Percentiles rank a stretch among this genome's conserved stretches.
These are phyloP conservation scores for Mycena leptocephala DNA, from an alignment of 768 basidiomycete species.

Conservation along the genomic window DNA sequence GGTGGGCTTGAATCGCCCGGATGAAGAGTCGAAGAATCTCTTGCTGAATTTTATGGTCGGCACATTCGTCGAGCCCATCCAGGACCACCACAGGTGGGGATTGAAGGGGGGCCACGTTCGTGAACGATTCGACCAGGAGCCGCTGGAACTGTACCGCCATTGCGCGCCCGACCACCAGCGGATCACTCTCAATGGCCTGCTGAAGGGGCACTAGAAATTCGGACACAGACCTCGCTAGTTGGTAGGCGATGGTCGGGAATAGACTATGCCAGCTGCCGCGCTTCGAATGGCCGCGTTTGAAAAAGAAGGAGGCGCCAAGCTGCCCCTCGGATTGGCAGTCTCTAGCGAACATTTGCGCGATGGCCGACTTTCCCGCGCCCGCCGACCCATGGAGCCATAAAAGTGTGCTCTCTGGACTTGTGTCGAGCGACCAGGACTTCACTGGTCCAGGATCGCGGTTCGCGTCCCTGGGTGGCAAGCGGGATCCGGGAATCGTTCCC, in stretches of 20 bases:
- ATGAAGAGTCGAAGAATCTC: neutral
- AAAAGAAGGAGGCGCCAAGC: constrained; percentile 37
- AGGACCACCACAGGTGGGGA: neutral
- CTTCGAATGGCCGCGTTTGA: constrained; percentile 45
- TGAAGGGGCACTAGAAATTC: constrained; percentile 13
- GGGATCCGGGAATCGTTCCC: too few species aligned
- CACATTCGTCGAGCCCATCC: too few species aligned
- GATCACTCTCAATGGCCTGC: constrained; percentile 19
- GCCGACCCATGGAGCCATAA: neutral
- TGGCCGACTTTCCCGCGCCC: neutral
- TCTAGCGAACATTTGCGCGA: neutral
- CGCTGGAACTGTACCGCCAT: constrained; percentile 25
- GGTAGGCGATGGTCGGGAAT: constrained; percentile 45
- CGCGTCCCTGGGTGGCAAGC: too few species aligned
- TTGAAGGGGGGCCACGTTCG: neutral
- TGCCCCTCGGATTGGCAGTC: neutral
- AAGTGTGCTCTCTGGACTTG: neutral
- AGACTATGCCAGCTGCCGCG: constrained; percentile 41
- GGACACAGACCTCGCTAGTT: constrained; percentile 35
- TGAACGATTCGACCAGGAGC: constrained; percentile 33
- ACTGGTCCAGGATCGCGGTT: too few species aligned
- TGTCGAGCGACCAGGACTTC: too few species aligned
- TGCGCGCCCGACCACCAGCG: constrained; percentile 19
- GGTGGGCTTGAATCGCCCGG: neutral
- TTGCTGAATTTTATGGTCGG: neutral